Conservation (phyloP, 2,329 filamentous ascomycete species). For the Apiospora marii region DNA sequence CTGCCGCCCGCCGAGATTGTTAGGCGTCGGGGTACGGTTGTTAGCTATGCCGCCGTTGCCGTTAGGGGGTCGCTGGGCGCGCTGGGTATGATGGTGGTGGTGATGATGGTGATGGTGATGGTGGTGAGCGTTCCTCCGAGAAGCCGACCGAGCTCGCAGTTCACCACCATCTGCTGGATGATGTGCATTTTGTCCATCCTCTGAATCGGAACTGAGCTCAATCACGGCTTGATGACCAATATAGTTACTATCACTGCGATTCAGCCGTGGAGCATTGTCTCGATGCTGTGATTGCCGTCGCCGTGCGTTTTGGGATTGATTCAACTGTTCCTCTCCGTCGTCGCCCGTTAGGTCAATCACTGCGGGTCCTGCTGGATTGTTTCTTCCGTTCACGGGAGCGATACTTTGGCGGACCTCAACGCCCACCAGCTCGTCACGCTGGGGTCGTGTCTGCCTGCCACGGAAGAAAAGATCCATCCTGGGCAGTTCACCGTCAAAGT, state of each 20-base stretch:
- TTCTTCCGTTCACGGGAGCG: not conserved
- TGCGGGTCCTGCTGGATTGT: not conserved
- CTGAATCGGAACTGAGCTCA: slow-evolving; percentile 40
- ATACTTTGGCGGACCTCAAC: slow-evolving; percentile 21
- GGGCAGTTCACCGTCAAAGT: not conserved
- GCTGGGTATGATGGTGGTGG: slow-evolving; percentile 21
- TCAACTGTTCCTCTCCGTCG: slow-evolving; percentile 24
- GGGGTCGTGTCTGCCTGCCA: not conserved
- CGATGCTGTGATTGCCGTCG: slow-evolving; percentile 27
- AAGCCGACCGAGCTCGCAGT: not conserved
- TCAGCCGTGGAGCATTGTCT: slow-evolving; percentile 35
- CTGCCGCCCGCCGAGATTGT: not conserved
- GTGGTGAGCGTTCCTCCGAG: slow-evolving; percentile 8
- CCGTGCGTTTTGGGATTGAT: slow-evolving; percentile 27
- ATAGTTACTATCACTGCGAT: slow-evolving; percentile 41
- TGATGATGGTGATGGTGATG: slow-evolving; percentile 22
- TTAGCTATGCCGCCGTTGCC: not conserved
- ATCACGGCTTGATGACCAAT: slow-evolving; percentile 34
- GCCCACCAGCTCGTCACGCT: slow-evolving; percentile 25
- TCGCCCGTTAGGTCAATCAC: slow-evolving; percentile 30
- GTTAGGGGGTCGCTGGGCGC: not conserved
- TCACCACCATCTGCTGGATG: not conserved
- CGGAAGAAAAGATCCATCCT: not conserved
- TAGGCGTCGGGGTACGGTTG: slow-evolving; percentile 12
- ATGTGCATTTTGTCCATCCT: slow-evolving; percentile 33